These are phyloP conservation scores for Oxalis stricta DNA, from an alignment of 441 rosid genomes.

Conservation along the genomic window DNA sequence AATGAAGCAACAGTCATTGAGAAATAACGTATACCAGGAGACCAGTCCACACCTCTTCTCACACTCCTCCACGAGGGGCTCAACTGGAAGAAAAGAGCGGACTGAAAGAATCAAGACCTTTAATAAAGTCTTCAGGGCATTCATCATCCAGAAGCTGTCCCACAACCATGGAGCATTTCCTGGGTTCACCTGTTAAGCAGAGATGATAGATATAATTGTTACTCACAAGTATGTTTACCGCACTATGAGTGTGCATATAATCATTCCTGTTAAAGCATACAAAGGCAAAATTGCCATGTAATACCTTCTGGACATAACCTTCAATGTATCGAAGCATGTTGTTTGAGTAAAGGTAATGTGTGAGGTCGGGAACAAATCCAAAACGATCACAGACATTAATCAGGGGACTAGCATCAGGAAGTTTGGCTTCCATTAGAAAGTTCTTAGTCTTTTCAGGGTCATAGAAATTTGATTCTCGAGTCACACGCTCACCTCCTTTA, in stretches of 20 bases:
- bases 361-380: slow-evolving; percentile 95
- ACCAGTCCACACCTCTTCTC: slow-evolving; percentile 68
- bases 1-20: not conserved
- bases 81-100: slow-evolving; percentile 97
- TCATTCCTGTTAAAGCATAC: too few species aligned
- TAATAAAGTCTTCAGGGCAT: slow-evolving; percentile 87
- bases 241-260: not conserved
- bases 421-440: slow-evolving; percentile 93
- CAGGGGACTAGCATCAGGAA: slow-evolving; percentile 80
- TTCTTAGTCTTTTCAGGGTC: slow-evolving; percentile 93
- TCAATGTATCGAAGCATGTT: slow-evolving; percentile 99
- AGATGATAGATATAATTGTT: not conserved
- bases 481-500: slow-evolving; percentile 98
- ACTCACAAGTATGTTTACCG: too few species aligned
- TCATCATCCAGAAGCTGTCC: slow-evolving; percentile 94
- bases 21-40: slow-evolving; percentile 6
- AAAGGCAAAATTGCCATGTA: not conserved
- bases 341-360: slow-evolving; percentile 90
- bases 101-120: slow-evolving; percentile 91
- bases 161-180: slow-evolving; percentile 89
- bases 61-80: slow-evolving; percentile 95
- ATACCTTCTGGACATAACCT: slow-evolving; percentile 98
- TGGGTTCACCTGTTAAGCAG: slow-evolving; percentile 60
- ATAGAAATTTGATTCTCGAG: slow-evolving; percentile 88
- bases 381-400: slow-evolving; percentile 98